phyloP scores from a whole-genome alignment of 1,284 basidiomycete species.

The Vanrija humicola region DNA sequence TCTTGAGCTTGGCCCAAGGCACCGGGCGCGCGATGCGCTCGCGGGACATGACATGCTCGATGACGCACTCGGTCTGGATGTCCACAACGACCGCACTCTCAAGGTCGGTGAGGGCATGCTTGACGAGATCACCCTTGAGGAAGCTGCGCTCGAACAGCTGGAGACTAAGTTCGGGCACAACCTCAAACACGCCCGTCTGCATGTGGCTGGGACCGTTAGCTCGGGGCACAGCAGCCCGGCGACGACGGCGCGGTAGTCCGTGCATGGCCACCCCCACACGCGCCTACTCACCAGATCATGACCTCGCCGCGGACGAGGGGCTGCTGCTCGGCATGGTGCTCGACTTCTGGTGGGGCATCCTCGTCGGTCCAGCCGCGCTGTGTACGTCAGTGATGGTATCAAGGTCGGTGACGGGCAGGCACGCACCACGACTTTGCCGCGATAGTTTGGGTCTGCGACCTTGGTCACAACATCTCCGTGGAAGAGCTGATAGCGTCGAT shows the following conservation, averaged over 20 bases:
- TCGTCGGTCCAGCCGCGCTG: slow-evolving; percentile 44
- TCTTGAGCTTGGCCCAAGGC: slow-evolving; percentile 59
- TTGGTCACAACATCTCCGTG: slow-evolving; percentile 30
- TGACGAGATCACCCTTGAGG: slow-evolving; percentile 75
- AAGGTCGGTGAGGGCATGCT: slow-evolving; percentile 67
- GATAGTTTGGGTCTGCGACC: slow-evolving; percentile 18
- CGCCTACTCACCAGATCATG: slow-evolving; percentile 58
- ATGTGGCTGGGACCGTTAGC: slow-evolving; percentile 40
- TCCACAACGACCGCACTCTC: slow-evolving; percentile 71
- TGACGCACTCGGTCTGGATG: slow-evolving; percentile 59
- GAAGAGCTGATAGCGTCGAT: slow-evolving; percentile 23
- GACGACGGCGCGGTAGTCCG: background rate
- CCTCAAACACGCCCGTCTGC: slow-evolving; percentile 59
- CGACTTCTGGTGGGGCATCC: slow-evolving; percentile 25
- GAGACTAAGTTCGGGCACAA: slow-evolving; percentile 66
- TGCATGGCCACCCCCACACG: background rate
- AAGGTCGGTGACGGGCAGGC: background rate
- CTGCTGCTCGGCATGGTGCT: slow-evolving; percentile 66
- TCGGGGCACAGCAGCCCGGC: too few relatives aligned
- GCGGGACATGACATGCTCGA: slow-evolving; percentile 71
- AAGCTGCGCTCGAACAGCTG: slow-evolving; percentile 75
- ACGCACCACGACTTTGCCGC: slow-evolving; percentile 37
- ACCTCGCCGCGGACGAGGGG: slow-evolving; percentile 74
- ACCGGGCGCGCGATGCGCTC: slow-evolving; percentile 63
- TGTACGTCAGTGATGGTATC: background rate